Evolutionary conservation across 768 basidiomycete species (phyloP), one percentile per base, ranked within the genome.

Genomic region (Tubosaeta brunneosetosa): DNA sequence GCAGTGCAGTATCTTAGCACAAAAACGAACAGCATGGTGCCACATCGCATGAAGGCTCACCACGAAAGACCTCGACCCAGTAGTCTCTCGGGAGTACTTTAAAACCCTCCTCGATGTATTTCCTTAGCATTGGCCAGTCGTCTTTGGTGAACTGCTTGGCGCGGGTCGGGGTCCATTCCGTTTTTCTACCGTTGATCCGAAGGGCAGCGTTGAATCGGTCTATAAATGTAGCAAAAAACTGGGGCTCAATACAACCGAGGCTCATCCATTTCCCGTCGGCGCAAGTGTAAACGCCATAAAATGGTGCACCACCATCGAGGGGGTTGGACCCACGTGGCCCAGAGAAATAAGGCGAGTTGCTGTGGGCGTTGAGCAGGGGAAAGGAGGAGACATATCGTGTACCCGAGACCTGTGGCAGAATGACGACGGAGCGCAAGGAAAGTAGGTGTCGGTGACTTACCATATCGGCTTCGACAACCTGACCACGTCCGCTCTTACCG

Each of bases 261-360:
- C 84, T 81, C 78, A 93, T 87, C 78, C 81, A 89, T 36, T 77
- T 71, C 1, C 84, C 84, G 63, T 86, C 88, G 51, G 81, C 74
- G 63, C 88, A 91, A 1, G 76, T 74, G 60, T 93, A 91, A 10
- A 88, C 70, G 53, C 75, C 77, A 61, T 93, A 93, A 71, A 83
- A 91, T 0, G 90, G 90, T 6, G 87, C 78, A 4, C 86, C 88
- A 0, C 88, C 87, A 57, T 90, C 90, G 19, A 92, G 78, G 1
- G 77, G 40, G 58, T 87, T 86, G 5, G 68, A 66, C 19, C 85
- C 86, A 49, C 85, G 75, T 22, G 69, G 66, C 25, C 70, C 69
- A 19, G 65, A 63, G 56, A 78, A 77, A 34, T 77, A 60, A 4
- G 67, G 56, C 10, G 75, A 70, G 14, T 58, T 50, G 17, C 60